Conservation (phyloP, 169 alveolate species). For the Blepharisma undulans region DNA sequence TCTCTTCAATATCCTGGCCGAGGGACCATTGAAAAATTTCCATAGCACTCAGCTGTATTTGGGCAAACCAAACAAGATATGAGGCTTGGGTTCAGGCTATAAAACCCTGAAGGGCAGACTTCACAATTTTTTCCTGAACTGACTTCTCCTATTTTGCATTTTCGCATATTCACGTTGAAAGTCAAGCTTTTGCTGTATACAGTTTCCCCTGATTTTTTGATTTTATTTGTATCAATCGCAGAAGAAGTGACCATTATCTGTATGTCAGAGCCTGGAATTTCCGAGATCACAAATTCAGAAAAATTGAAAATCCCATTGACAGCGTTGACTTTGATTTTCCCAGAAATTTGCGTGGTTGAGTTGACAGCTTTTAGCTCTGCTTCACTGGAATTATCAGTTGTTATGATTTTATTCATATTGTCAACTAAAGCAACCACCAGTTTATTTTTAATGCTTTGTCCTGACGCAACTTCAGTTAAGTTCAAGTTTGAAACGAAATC, state of each 20-base stretch:
- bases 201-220: neutral
- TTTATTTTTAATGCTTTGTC: neutral
- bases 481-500: neutral
- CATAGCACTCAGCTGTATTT: slow-evolving; percentile 46
- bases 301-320: neutral
- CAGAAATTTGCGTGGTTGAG: neutral
- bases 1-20: slow-evolving; percentile 62
- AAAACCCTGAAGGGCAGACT: neutral
- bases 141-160: slow-evolving; percentile 24
- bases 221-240: neutral
- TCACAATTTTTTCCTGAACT: neutral
- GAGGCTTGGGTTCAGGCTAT: neutral
- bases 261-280: neutral
- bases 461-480: neutral
- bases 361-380: neutral
- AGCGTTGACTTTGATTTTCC: neutral
- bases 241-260: neutral
- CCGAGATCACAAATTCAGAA: neutral
- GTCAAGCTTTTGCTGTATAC: neutral
- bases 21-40: slow-evolving; percentile 52
- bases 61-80: slow-evolving; percentile 11
- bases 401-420: neutral
- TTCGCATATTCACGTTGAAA: neutral
- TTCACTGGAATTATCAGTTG: neutral
- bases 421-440: neutral